Percentiles rank a stretch among this genome's conserved stretches.
Conservation (phyloP, 495 filamentous ascomycete species). For the Hypomontagnella submonticulosa region DNA sequence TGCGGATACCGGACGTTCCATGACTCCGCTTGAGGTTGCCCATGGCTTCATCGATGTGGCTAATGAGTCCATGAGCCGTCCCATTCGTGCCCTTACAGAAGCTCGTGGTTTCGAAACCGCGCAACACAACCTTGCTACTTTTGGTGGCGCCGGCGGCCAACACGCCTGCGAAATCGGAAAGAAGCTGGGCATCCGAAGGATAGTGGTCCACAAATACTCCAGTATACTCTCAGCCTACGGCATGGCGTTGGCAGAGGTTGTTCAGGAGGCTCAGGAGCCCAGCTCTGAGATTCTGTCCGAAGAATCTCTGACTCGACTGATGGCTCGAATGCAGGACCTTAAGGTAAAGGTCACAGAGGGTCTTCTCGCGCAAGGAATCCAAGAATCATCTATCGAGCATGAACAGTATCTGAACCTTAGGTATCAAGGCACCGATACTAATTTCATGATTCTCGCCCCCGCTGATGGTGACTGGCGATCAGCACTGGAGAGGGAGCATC, state of each 20-base stretch:
- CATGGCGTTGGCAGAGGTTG: constrained; percentile 95
- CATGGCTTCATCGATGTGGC: constrained; percentile 89
- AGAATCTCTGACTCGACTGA: constrained; percentile 68
- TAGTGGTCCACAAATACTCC: constrained; percentile 91
- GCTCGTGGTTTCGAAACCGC: constrained; percentile 92
- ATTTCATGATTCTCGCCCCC: constrained; percentile 79
- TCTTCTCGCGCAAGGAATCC: constrained; percentile 77
- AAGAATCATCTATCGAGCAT: constrained; percentile 67
- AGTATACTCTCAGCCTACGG: constrained; percentile 96
- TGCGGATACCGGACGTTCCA: constrained; percentile 70
- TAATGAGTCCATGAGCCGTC: constrained; percentile 95
- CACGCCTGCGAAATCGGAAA: constrained; percentile 97
- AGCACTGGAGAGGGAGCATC: constrained; percentile 73
- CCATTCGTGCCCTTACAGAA: constrained; percentile 91
- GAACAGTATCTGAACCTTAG: constrained; percentile 91
- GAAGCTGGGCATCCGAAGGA: constrained; percentile 84
- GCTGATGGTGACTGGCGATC: constrained; percentile 73
- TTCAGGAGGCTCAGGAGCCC: constrained; percentile 91
- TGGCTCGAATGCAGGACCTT: constrained; percentile 67
- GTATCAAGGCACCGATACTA: constrained; percentile 88
- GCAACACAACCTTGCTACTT: constrained; percentile 88
- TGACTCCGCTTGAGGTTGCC: constrained; percentile 88
- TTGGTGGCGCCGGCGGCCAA: constrained; percentile 95
- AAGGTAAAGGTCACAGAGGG: constrained; percentile 71
- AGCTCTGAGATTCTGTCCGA: constrained; percentile 74